Evolutionary conservation across 352 stramenopile species (phyloP), one percentile per base, ranked within the genome.

Genomic region (Globisporangium solare): DNA sequence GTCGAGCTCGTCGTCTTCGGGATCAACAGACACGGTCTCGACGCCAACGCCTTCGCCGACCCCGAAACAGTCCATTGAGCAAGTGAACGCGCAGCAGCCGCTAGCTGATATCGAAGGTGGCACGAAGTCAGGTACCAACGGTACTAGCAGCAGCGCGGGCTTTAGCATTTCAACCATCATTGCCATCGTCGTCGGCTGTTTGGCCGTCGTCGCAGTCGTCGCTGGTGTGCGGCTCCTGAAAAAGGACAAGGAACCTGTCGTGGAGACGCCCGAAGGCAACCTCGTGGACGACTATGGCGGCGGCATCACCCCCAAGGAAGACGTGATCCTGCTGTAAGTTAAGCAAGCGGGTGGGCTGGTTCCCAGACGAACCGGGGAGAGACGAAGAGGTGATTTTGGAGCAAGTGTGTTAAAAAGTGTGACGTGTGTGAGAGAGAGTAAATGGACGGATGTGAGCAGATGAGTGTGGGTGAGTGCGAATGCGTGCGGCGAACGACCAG

Each of bases 291-390:
- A 72, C 67, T 87, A 89, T 64, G 76, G 71, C 21, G 76, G 73
- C 27, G 70, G 81, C 58, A 83, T 92, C 63, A 92, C 81, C 61
- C 81, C 81, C 43, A 92, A 92, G 69, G 81, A 92, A 63, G 81
- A 88, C 55, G 79, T 92, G 64, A 60, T 92, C 56, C 71, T 92
- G 61, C 70, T 92, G 57, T 92, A 92, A 86, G 67, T 78, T 85
- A 84, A 56, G 71, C 40, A 60, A 47, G n/a, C 45, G 48, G 55
- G 14, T 55, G 37, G 35, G 35, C 17, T 35, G 35, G 35, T 18
- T 35, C 27, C 27, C 27, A 35, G 5, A 35, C 27, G 27, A 35
- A 8, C 27, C 10, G 48, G 56, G 60, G 61, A 59, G 56, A 51
- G 56, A 48, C 24, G 27, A 47, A n/a, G 37, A 56, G 39, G 32